Base-by-base conservation (phyloP, 352 stramenopile species). In the Pythium utonaiense region DNA sequence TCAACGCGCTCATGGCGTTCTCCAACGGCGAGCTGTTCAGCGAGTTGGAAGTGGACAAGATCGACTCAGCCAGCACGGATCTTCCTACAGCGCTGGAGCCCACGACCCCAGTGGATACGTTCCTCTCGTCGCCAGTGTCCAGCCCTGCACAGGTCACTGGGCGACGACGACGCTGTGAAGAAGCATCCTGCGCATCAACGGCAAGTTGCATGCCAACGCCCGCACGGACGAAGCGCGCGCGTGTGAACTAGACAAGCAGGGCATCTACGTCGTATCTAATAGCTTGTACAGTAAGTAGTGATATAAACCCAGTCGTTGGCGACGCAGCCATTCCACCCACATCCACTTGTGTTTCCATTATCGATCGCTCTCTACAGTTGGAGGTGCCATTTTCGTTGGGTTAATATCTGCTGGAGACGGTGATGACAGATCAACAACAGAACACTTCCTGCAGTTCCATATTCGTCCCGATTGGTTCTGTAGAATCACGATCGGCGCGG, bases 1-100 rank as follows among this genome's bases (percentile, higher is more conserved):
- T 93, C 28, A 91, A 93, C 60, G 83, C 83, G 36, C 75, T 91
- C n/a, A 83, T 91, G 68, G 81, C 89, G 64, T 81, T 88, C 66
- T 75, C 77, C 21, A 90, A 87, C 52, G 81, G 81, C 58, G 77
- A 88, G 21, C 76, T 75, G 52, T 86, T 87, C 50, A 74, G 67
- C 3, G 81, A 89, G 19, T 31, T 61, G 6, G 62, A 68, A 28
- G 38, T 82, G 31, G 73, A 79, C 55, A 88, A 89, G 72, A 34
- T 52, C 47, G 67, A 62, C 8, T 17, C 49, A 12, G 16, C n/a
- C 24, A 49, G 33, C 51, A 58, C 64, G 21, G 49, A 52, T n/a
- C 22, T 57, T 13, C 36, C 36, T 42, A 17, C 36, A 1, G 36
- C 14, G 6, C 6, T 17, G 40, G 40, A 41, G 58, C 22, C 31